Percentiles rank a stretch among this genome's conserved stretches.
phyloP scores from a whole-genome alignment of 495 filamentous ascomycete genomes.

The Penicillium psychrofluorescens region DNA sequence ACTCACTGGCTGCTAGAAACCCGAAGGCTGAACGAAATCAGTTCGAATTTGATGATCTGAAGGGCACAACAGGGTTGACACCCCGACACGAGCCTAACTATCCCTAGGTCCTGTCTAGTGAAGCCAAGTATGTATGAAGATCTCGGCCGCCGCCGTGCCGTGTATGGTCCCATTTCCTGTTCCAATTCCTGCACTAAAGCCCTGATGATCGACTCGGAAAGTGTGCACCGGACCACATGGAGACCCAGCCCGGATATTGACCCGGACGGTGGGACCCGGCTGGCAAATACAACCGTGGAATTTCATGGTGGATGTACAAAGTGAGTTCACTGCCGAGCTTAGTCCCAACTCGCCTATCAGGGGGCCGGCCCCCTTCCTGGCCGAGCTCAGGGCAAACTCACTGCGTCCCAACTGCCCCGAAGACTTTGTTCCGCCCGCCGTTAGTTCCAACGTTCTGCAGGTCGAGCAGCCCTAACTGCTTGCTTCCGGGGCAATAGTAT shows the following conservation, averaged over 20 bases:
- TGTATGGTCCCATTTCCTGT: background rate
- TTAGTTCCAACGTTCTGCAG: background rate
- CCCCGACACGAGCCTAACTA: too few relatives aligned
- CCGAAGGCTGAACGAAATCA: too few relatives aligned
- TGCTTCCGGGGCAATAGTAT: too few relatives aligned
- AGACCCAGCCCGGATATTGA: constrained; percentile 15
- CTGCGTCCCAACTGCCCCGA: background rate
- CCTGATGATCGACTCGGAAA: constrained; percentile 26
- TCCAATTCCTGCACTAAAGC: constrained; percentile 6
- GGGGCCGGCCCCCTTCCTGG: background rate
- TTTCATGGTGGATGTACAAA: constrained; percentile 1
- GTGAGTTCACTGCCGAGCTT: constrained; percentile 2
- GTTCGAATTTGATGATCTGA: too few relatives aligned
- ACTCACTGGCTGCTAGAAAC: too few relatives aligned
- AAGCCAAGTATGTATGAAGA: constrained; percentile 10
- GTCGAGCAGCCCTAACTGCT: too few relatives aligned
- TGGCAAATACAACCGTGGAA: constrained; percentile 2
- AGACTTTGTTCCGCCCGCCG: background rate
- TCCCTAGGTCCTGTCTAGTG: too few relatives aligned
- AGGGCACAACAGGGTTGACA: too few relatives aligned
- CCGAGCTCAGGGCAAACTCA: too few relatives aligned
- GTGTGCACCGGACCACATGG: constrained; percentile 27
- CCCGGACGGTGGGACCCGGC: constrained; percentile 15
- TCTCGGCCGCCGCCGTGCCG: constrained; percentile 18
- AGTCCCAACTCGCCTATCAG: constrained; percentile 1